Percentiles rank a stretch among this genome's conserved stretches.
These are phyloP conservation scores for Vachellia collinsii DNA, from an alignment of 306 rosid genomes.

Conservation along the genomic window DNA sequence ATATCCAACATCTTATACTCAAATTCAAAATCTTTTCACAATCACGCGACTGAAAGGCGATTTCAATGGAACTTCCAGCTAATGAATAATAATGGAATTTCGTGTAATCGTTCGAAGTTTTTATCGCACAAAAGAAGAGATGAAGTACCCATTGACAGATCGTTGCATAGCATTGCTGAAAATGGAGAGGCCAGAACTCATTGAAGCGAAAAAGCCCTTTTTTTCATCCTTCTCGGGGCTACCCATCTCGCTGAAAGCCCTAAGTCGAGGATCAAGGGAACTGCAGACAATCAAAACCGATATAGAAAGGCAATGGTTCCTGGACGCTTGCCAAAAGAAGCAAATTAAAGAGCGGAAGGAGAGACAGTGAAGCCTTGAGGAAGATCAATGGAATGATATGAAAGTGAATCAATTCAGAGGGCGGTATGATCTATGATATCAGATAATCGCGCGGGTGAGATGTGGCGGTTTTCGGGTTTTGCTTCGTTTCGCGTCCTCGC, in stretches of 20 bases:
- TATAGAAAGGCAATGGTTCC: neutral
- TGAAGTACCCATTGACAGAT: slow-evolving; percentile 75
- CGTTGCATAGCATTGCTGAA: slow-evolving; percentile 79
- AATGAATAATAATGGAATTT: neutral
- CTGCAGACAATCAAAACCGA: slow-evolving; percentile 3
- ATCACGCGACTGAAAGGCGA: neutral
- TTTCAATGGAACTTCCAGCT: neutral
- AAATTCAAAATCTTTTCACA: neutral
- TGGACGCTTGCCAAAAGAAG: neutral
- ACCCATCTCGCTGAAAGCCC: slow-evolving; percentile 52
- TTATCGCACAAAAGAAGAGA: neutral
- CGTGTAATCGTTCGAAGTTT: neutral
- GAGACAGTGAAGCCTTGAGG: neutral
- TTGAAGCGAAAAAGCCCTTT: slow-evolving; percentile 67
- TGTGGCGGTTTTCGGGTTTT: slow-evolving; percentile 17
- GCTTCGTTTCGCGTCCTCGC: neutral
- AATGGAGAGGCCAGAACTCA: slow-evolving; percentile 68
- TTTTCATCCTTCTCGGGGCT: slow-evolving; percentile 47
- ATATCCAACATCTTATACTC: neutral
- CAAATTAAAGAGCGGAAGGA: neutral
- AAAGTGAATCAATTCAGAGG: neutral
- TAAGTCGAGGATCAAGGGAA: slow-evolving; percentile 29
- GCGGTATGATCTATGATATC: slow-evolving; percentile 8
- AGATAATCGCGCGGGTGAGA: slow-evolving; percentile 1
- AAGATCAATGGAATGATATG: neutral